Conservation (phyloP, 2,329 filamentous ascomycete genomes). For the Colletotrichum sp. region DNA sequence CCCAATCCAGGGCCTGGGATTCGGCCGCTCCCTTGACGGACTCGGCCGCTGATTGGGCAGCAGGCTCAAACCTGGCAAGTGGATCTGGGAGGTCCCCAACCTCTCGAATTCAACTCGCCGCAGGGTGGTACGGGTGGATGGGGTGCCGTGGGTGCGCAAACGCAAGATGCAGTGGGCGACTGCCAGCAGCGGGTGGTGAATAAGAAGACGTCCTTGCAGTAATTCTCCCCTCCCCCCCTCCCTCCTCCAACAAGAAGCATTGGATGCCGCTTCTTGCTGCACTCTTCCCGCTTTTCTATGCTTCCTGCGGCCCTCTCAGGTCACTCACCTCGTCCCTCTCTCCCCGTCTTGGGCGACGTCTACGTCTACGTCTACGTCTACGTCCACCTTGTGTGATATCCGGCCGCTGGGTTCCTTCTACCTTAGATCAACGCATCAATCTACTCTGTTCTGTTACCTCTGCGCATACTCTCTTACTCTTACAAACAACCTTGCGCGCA, state of each 20-base stretch:
- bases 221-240: neutral
- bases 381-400: neutral
- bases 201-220: neutral
- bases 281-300: slow-evolving; percentile 15
- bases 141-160: neutral
- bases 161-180: neutral
- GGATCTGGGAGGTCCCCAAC: slow-evolving; percentile 29
- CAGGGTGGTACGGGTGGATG: slow-evolving; percentile 4
- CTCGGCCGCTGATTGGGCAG: neutral
- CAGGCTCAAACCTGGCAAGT: slow-evolving; percentile 14
- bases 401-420: neutral
- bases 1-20: slow-evolving; percentile 7
- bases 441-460: neutral
- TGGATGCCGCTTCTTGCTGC: slow-evolving; percentile 5
- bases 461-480: neutral
- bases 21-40: slow-evolving; percentile 1
- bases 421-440: slow-evolving; percentile 8
- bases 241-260: neutral
- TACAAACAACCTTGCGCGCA: neutral
- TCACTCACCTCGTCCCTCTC: neutral
- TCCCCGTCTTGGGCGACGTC: neutral
- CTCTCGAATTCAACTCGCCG: slow-evolving; percentile 34
- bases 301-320: slow-evolving; percentile 1
- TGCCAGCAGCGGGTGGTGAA: neutral
- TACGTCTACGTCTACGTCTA: neutral